Conservation (phyloP, 2,329 filamentous ascomycete species). For the Blastomyces parvus region DNA sequence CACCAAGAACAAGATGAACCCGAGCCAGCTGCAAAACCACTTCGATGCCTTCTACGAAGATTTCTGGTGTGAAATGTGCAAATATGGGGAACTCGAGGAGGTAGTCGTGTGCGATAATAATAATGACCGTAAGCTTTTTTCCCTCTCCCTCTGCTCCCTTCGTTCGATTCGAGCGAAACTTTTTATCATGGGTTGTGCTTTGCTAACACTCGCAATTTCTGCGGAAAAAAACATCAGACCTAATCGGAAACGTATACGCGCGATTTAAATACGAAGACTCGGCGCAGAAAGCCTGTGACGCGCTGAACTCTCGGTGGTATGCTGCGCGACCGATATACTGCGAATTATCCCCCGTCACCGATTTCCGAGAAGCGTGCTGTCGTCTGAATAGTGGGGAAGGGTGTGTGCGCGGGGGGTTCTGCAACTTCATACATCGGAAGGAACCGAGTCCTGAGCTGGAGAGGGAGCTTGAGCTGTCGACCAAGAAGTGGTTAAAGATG, state of each 20-base stretch:
- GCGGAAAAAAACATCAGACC: constrained; percentile 44
- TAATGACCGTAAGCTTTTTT: constrained; percentile 67
- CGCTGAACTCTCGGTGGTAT: constrained; percentile 92
- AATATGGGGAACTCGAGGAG: constrained; percentile 95
- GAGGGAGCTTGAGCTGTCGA: constrained; percentile 71
- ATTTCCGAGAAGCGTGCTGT: constrained; percentile 97
- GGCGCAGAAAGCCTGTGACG: constrained; percentile 86
- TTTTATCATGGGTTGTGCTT: constrained; percentile 15
- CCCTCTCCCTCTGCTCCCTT: background rate
- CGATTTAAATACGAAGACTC: constrained; percentile 99
- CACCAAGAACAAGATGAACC: constrained; percentile 92
- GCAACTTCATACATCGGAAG: constrained; percentile 98
- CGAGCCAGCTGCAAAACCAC: constrained; percentile 93
- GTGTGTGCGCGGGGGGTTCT: constrained; percentile 92
- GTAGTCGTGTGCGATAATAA: constrained; percentile 99
- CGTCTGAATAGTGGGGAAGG: constrained; percentile 89
- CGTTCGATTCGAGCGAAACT: background rate
- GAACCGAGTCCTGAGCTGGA: constrained; percentile 86
- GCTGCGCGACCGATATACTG: constrained; percentile 95
- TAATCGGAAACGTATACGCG: constrained; percentile 98
- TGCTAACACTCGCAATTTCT: constrained; percentile 18
- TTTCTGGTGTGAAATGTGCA: constrained; percentile 99
- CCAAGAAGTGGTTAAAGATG: constrained; percentile 91
- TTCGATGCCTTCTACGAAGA: constrained; percentile 99
- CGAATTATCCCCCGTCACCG: constrained; percentile 91